Conservation (phyloP, 2,329 filamentous ascomycete species). For the Leptographium procerum region DNA sequence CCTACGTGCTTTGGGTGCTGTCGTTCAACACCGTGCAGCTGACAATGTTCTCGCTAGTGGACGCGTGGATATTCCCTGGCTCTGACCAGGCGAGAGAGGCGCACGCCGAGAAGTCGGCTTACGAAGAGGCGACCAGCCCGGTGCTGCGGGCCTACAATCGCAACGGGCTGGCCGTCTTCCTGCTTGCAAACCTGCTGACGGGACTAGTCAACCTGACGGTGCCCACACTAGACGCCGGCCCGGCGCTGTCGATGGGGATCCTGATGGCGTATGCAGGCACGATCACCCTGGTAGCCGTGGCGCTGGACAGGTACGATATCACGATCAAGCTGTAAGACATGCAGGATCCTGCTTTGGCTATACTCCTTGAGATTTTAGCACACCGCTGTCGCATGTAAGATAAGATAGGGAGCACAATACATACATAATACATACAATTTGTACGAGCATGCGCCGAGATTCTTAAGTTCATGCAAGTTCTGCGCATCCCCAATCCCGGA, state of each 20-base stretch:
- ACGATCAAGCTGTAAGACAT: constrained; percentile 54
- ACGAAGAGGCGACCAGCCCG: constrained; percentile 61
- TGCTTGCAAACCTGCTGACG: constrained; percentile 81
- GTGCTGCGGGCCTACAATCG: constrained; percentile 79
- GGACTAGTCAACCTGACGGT: constrained; percentile 81
- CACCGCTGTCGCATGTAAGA: no score
- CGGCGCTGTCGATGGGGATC: constrained; percentile 57
- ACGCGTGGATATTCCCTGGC: constrained; percentile 66
- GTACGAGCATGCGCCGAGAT: not conserved
- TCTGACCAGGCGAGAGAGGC: constrained; percentile 42
- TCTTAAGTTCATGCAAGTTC: not conserved
- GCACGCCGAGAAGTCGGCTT: constrained; percentile 50
- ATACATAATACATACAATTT: no score
- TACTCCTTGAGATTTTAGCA: no score
- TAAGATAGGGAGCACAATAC: no score
- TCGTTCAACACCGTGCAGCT: constrained; percentile 84
- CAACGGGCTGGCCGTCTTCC: constrained; percentile 76
- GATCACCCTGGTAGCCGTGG: constrained; percentile 57
- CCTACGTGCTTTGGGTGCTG: constrained; percentile 87
- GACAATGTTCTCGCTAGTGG: constrained; percentile 63
- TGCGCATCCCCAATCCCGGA: not conserved
- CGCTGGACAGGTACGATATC: constrained; percentile 52
- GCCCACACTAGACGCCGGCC: constrained; percentile 63
- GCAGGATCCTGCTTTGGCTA: not conserved
- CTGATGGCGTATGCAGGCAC: constrained; percentile 60